Conservation (phyloP, 768 basidiomycete species). For the Termitomyces sp. region DNA sequence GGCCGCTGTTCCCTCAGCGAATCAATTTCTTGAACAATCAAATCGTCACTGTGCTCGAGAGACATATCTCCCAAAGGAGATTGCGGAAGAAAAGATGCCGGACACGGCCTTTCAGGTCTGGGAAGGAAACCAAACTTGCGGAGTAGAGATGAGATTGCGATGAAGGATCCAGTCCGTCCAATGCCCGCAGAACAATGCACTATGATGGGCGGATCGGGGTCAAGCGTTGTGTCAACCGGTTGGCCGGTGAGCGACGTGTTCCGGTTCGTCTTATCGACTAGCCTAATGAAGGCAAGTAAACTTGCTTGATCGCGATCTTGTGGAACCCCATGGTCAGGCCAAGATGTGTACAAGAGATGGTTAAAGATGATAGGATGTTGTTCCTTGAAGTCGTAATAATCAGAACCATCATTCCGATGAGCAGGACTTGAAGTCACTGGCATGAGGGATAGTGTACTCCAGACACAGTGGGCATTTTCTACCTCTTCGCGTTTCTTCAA, state of each 20-base stretch:
- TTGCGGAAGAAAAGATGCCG: slow-evolving; percentile 27
- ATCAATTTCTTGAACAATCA: slow-evolving; percentile 68
- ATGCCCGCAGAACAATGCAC: slow-evolving; percentile 85
- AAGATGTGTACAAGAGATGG: slow-evolving; percentile 68
- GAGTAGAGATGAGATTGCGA: slow-evolving; percentile 74
- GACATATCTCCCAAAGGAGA: slow-evolving; percentile 60
- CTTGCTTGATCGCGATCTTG: slow-evolving; percentile 49
- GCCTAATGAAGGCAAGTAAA: slow-evolving; percentile 52
- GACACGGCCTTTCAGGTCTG: slow-evolving; percentile 23
- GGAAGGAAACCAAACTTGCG: slow-evolving; percentile 48
- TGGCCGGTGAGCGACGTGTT: slow-evolving; percentile 27
- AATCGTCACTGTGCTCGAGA: slow-evolving; percentile 40
- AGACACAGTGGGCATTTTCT: slow-evolving; percentile 52
- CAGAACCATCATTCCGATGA: neutral
- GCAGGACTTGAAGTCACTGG: slow-evolving; percentile 21
- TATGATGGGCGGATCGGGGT: slow-evolving; percentile 72
- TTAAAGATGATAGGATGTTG: slow-evolving; percentile 46
- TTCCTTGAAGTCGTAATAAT: slow-evolving; percentile 12
- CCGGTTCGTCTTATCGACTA: slow-evolving; percentile 62
- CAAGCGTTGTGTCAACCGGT: slow-evolving; percentile 21
- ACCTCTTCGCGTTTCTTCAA: slow-evolving; percentile 40
- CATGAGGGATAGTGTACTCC: slow-evolving; percentile 53
- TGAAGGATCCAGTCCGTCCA: slow-evolving; percentile 83
- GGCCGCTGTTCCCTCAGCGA: slow-evolving; percentile 74
- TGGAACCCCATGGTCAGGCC: slow-evolving; percentile 88